Evolutionary conservation across 768 basidiomycete species (phyloP).

Genomic region (Nevesoporus exiguus): DNA sequence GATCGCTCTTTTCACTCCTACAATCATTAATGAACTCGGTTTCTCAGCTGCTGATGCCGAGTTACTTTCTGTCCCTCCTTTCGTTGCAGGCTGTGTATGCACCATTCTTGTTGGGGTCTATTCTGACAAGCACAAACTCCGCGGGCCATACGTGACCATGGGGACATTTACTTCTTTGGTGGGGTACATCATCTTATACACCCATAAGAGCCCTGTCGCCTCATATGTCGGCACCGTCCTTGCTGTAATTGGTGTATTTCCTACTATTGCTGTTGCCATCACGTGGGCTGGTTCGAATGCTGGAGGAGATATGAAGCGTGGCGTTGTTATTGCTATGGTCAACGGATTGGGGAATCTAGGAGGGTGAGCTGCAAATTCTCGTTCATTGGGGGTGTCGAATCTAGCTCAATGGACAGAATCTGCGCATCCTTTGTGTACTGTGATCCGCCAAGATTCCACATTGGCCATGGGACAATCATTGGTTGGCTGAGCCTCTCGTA

Average conservation of each 20-base stretch:
- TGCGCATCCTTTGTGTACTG: conserved; percentile 42
- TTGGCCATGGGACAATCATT: conserved; percentile 37
- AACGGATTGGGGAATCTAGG: conserved; percentile 44
- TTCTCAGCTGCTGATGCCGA: conserved; percentile 51
- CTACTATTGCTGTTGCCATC: conserved; percentile 44
- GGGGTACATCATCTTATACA: conserved; percentile 1
- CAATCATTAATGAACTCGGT: conserved; percentile 47
- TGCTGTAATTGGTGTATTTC: conserved; percentile 51
- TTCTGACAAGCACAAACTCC: conserved; percentile 2
- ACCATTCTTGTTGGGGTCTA: conserved; percentile 40
- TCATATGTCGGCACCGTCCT: conserved; percentile 48
- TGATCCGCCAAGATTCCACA: conserved; percentile 35
- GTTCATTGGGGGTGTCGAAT: not conserved
- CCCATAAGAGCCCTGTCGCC: not conserved
- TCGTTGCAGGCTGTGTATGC: conserved; percentile 42
- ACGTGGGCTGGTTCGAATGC: conserved; percentile 57
- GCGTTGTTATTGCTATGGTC: conserved; percentile 50
- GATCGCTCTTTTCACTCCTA: conserved; percentile 48
- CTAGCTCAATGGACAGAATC: conserved; percentile 25
- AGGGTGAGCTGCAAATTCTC: conserved; percentile 33
- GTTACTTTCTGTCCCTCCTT: conserved; percentile 47
- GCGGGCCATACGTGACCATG: not conserved
- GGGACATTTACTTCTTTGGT: conserved; percentile 2
- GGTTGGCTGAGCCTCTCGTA: conserved; percentile 32
- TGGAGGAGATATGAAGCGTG: conserved; percentile 53